Evolutionary conservation across 495 filamentous ascomycete genomes (phyloP), one percentile per base, ranked within the genome.

Genomic region (Hypomontagnella monticulosa): DNA sequence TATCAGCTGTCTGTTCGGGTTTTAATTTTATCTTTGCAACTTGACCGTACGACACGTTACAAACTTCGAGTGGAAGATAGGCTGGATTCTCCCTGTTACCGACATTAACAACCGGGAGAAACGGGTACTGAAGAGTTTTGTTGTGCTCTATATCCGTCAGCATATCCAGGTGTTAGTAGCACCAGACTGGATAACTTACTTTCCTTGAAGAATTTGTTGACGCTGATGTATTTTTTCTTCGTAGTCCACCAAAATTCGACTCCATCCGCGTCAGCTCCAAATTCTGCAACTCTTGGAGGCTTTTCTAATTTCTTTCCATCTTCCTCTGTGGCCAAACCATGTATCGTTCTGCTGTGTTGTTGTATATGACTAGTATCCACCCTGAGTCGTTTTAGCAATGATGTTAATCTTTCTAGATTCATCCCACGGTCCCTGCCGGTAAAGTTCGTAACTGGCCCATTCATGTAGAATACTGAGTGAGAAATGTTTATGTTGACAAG

Each of bases 41-140:
- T 70, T 94, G 89, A 3, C 88, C 88, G 27, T 84, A 80, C 15
- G 83, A 50, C 4, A 91, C 84, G 1, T 61, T 48, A 71, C 86
- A 89, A 9, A 88, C 79, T 54, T 92, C 85, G 4, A 80, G 71
- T 0, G 89, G 88, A 27, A 91, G 62, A 59, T 87, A 92, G 41
- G 73, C 75, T 0, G 89, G 85, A n/a, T 83, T 78, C 1, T 82
- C 76, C 4, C 40, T 69, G 19, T 71, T 85, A 10, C 89, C 88
- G 14, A 88, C 82, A 63, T 92, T 91, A 51, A 93, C 73, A 1
- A 91, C 83, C 0, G 88, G 87, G 11, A 80, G 52, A 0, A 73
- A 54, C 34, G 52, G 40, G 18, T 48, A 49, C 46, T 50, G 47
- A 33, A 37, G 48, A 20, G 6, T 52, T 32, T 36, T 48, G 11